A percentile compares a stretch with the other conserved stretches of the same genome.
phyloP scores from a whole-genome alignment of 225 moss, liverwort and hornwort genomes.

The Polytrichum commune region DNA sequence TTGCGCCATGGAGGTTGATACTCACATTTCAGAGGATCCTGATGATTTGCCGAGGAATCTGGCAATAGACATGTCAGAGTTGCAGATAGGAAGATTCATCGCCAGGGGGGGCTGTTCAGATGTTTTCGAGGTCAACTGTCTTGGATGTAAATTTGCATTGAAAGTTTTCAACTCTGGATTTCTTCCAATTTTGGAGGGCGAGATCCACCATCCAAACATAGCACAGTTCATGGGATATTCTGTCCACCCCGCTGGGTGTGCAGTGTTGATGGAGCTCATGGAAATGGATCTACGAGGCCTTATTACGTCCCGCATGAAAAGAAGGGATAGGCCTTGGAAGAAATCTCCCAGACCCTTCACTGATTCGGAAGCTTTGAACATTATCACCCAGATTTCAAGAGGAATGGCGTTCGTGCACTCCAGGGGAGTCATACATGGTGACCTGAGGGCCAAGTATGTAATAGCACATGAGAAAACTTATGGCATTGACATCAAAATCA shows the following conservation, averaged over 20 bases:
- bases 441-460: constrained; percentile 22
- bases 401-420: constrained; percentile 28
- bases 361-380: constrained; percentile 3
- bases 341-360: constrained; percentile 7
- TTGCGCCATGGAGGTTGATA: too few species aligned
- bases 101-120: constrained; percentile 3
- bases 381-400: constrained; percentile 21
- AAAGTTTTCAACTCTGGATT: not conserved
- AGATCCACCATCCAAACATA: constrained; percentile 15
- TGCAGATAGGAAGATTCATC: not conserved
- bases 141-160: constrained; percentile 11
- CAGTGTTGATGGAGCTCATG: constrained; percentile 10
- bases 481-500: constrained; percentile 17
- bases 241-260: not conserved
- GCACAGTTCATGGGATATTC: constrained; percentile 15
- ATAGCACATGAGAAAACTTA: constrained; percentile 18
- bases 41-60: constrained; percentile 4
- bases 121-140: constrained; percentile 11
- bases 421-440: constrained; percentile 16
- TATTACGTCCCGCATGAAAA: not conserved
- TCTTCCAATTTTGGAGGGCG: constrained; percentile 5
- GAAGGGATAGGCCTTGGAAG: not conserved
- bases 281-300: constrained; percentile 6
- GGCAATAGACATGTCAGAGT: constrained; percentile 7
- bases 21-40: too few species aligned